Evolutionary conservation across 2,329 filamentous ascomycete species (phyloP).

Genomic region (Pestalotiopsis sp.): DNA sequence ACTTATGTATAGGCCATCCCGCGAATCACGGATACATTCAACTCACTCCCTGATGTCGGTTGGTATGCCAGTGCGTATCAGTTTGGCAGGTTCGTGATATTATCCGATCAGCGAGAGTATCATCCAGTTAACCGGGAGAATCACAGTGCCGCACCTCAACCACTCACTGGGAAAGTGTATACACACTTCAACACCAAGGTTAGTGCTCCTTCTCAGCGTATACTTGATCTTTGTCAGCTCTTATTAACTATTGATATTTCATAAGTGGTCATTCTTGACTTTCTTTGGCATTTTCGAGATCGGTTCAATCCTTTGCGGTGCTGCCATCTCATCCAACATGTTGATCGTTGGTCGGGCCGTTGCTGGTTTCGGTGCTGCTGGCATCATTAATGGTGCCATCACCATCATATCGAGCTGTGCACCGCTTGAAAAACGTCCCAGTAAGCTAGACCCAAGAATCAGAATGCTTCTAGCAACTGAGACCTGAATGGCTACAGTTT

Average conservation of each 20-base stretch:
- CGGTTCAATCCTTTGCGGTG: conserved; percentile 51
- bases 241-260: neutral
- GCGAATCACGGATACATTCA: conserved; percentile 12
- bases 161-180: conserved; percentile 39
- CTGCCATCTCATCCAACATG: conserved; percentile 43
- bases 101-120: conserved; percentile 14
- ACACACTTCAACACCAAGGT: conserved; percentile 36
- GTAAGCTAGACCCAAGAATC: conserved; percentile 7
- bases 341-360: conserved; percentile 54
- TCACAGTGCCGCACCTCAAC: conserved; percentile 10
- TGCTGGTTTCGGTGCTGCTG: conserved; percentile 49
- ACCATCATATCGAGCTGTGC: conserved; percentile 44
- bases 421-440: conserved; percentile 36
- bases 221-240: too few relatives aligned
- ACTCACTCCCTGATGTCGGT: conserved; percentile 13
- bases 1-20: conserved; percentile 10
- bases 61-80: conserved; percentile 16
- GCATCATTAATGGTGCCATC: conserved; percentile 47
- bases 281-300: conserved; percentile 53
- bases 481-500: neutral
- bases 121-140: conserved; percentile 8
- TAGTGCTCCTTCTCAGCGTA: neutral
- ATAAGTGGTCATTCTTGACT: conserved; percentile 32
- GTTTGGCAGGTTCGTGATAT: conserved; percentile 6
- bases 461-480: neutral